Percentiles rank a stretch among this genome's conserved stretches.
Evolutionary conservation across 2,329 filamentous ascomycete genomes (phyloP).

Genomic region (Tolypocladium inflatum): DNA sequence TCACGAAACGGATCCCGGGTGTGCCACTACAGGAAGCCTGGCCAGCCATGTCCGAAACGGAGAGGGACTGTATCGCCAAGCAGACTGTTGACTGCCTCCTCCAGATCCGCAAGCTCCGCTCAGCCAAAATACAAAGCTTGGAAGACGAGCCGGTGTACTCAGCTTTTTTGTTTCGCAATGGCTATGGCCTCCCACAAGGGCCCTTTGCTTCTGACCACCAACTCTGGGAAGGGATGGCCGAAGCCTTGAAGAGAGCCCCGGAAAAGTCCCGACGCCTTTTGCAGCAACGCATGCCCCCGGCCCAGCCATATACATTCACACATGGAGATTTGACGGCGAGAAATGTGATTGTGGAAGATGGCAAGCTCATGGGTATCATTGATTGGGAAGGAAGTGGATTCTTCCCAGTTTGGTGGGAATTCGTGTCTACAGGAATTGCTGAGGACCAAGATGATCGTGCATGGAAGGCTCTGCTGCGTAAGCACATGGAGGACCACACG

Average conservation of each 20-base stretch:
- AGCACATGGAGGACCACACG: neutral
- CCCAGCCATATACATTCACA: slow-evolving; percentile 21
- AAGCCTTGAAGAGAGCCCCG: neutral
- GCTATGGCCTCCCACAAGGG: slow-evolving; percentile 3
- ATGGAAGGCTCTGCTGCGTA: slow-evolving; percentile 9
- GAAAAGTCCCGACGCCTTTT: slow-evolving; percentile 1
- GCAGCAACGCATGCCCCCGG: slow-evolving; percentile 4
- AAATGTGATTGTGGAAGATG: slow-evolving; percentile 28
- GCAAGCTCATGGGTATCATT: slow-evolving; percentile 25
- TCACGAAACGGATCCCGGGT: slow-evolving; percentile 7
- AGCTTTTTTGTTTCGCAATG: slow-evolving; percentile 1
- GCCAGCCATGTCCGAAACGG: slow-evolving; percentile 10
- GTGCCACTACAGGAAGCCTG: slow-evolving; percentile 5
- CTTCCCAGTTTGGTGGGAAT: slow-evolving; percentile 30
- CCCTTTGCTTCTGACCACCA: slow-evolving; percentile 4
- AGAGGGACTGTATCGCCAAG: slow-evolving; percentile 15
- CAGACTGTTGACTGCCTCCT: slow-evolving; percentile 10
- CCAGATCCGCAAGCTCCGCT: slow-evolving; percentile 6
- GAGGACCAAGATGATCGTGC: slow-evolving; percentile 14
- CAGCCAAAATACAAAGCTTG: slow-evolving; percentile 3
- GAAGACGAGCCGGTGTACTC: slow-evolving; percentile 1
- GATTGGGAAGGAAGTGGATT: slow-evolving; percentile 28
- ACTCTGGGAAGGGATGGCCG: slow-evolving; percentile 4
- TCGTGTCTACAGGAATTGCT: slow-evolving; percentile 15
- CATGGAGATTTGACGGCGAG: slow-evolving; percentile 24